Percentiles rank a stretch among this genome's conserved stretches.
phyloP scores from a whole-genome alignment of 164 flowering plant genomes.

The Aristolochia fimbriata region DNA sequence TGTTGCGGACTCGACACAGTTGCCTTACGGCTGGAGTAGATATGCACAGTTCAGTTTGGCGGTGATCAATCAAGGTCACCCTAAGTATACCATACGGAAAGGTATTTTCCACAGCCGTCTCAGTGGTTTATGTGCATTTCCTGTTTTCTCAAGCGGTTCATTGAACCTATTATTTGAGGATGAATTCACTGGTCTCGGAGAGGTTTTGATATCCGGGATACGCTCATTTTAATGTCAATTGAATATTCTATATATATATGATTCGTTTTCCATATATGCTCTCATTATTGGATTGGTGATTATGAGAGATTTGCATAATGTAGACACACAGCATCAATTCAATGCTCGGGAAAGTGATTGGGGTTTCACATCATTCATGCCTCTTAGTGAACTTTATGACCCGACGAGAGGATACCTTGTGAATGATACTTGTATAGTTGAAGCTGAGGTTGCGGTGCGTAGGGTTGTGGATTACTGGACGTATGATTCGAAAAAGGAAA shows the following conservation, averaged over 20 bases:
- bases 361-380: conserved; percentile 96
- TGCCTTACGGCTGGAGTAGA: conserved; percentile 87
- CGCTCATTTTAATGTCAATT: neutral
- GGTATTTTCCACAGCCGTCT: conserved; percentile 33
- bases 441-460: conserved; percentile 82
- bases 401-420: conserved; percentile 63
- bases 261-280: neutral
- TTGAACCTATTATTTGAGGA: no score
- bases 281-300: conserved; percentile 4
- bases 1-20: conserved; percentile 54
- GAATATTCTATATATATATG: neutral
- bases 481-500: conserved; percentile 92
- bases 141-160: neutral
- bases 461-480: conserved; percentile 68
- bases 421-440: conserved; percentile 57
- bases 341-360: conserved; percentile 84
- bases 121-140: neutral
- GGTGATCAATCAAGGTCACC: conserved; percentile 52
- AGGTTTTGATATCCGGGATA: neutral
- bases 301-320: conserved; percentile 8
- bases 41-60: conserved; percentile 74
- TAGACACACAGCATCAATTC: conserved; percentile 89
- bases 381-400: conserved; percentile 75
- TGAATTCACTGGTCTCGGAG: no score
- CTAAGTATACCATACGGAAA: conserved; percentile 49